A percentile compares a stretch with the other conserved stretches of the same genome.
Conservation (phyloP, 73 alveolate genomes). For the Breviolum minutum region DNA sequence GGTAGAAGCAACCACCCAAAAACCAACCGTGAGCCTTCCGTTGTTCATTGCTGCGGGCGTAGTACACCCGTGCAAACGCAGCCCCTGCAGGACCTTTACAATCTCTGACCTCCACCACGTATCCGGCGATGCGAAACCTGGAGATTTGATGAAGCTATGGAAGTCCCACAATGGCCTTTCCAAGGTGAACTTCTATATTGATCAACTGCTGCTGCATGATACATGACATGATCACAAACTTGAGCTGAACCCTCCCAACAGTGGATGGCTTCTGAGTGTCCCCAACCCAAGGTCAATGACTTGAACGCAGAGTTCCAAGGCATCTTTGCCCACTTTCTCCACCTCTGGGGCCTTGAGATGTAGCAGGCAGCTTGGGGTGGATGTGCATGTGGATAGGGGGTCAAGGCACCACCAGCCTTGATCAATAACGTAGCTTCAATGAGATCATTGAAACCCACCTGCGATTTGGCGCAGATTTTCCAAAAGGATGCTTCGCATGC, state of each 20-base stretch:
- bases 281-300: constrained; percentile 51
- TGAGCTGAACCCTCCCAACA: background rate
- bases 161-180: too few relatives aligned
- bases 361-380: background rate
- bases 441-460: constrained; percentile 44
- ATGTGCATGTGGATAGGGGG: background rate
- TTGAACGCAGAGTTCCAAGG: constrained; percentile 76
- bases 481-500: background rate
- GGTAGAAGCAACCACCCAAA: too few relatives aligned
- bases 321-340: constrained; percentile 80
- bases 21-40: constrained; percentile 80
- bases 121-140: constrained; percentile 78
- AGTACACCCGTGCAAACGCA: constrained; percentile 69
- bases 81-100: constrained; percentile 76
- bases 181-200: too few relatives aligned
- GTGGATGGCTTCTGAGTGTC: too few relatives aligned
- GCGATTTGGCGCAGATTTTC: background rate
- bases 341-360: constrained; percentile 53
- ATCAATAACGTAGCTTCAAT: constrained; percentile 48
- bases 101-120: constrained; percentile 68
- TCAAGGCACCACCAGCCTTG: constrained; percentile 4
- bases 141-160: too few relatives aligned
- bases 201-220: too few relatives aligned
- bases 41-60: constrained; percentile 62
- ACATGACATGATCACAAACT: background rate